Evolutionary conservation across 2,329 filamentous ascomycete species (phyloP), one percentile per base, ranked within the genome.

Genomic region (Thermomyces lanuginosus): DNA sequence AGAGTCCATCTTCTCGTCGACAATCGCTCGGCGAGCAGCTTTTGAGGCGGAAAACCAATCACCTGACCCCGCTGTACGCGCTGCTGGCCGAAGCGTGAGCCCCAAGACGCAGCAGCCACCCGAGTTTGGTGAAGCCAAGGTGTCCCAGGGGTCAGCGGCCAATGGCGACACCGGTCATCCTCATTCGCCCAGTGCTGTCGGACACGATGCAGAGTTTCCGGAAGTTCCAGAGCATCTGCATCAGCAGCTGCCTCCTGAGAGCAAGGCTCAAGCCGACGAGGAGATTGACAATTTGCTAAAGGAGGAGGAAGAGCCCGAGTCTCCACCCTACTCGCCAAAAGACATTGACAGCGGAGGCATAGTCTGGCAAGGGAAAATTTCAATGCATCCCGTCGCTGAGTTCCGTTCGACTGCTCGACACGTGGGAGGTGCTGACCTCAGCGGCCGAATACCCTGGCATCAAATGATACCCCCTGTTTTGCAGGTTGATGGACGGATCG

Each of bases 211-310:
- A 40, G 55, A 46, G 32, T 59, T 56, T 49, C 61, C 53, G 29
- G 56, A 48, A 33, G 42, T 51, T 9, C 43, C 54, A 14, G 41
- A 44, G 15, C 47, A 53, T 22, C 46, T 54, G 18, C 48, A 48
- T 19, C 50, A 55, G 26, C 49, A 47, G 24, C 32, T 50, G 10
- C 42, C 63, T 37, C 60, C 66, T 26, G 31, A 24, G 12, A 48
- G 53, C 31, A 51, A 66, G 43, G 51, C 60, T 36, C 41, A 58
- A 45, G 71, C 78, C 8, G 86, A 98, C 49, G 69, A 79, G 2
- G 89, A 95, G 33, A 80, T 98, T 11, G 89, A 98, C 48, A 72
- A 82, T 21, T 62, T 98, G 39, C 67, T 95, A 5, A 70, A 84
- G 42, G 82, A 79, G 33, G 72, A 92, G 33, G 78, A 80, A 29